These are phyloP conservation scores for Eucalyptus regnans DNA, from an alignment of 345 rosid species.

Conservation along the genomic window DNA sequence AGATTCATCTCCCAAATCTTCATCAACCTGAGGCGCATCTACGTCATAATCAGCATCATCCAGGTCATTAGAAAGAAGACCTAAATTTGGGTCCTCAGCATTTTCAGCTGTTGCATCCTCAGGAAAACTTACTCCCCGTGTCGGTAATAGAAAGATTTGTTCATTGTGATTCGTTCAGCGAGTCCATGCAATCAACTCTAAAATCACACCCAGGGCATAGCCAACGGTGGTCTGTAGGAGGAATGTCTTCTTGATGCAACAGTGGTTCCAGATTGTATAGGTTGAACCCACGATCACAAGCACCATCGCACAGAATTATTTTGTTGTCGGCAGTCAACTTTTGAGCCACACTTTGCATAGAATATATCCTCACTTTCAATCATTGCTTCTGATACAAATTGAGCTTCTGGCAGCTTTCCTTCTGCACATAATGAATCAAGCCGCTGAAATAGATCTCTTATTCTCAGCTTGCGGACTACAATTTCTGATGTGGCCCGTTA, in stretches of 20 bases:
- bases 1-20: constrained; percentile 39
- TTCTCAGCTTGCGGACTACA: too few species aligned
- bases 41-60: constrained; percentile 56
- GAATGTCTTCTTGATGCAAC: constrained; percentile 79
- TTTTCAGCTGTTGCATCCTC: constrained; percentile 57
- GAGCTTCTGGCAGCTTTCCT: constrained; percentile 69
- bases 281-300: constrained; percentile 90
- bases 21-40: constrained; percentile 22
- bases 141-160: constrained; percentile 46
- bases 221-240: constrained; percentile 92
- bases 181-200: constrained; percentile 60
- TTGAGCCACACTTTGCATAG: constrained; percentile 90
- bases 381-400: constrained; percentile 84
- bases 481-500: too few species aligned
- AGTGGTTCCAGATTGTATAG: constrained; percentile 85
- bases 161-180: constrained; percentile 72
- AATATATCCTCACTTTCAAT: constrained; percentile 91
- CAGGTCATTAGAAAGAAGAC: constrained; percentile 71
- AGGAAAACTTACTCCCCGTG: constrained; percentile 82
- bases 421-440: constrained; percentile 39
- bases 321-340: constrained; percentile 72
- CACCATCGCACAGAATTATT: constrained; percentile 91
- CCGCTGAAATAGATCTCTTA: too few species aligned
- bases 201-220: constrained; percentile 91
- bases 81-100: constrained; percentile 33